Conservation (phyloP, 257 asterid genomes). For the Ajuga chamaepitys region DNA sequence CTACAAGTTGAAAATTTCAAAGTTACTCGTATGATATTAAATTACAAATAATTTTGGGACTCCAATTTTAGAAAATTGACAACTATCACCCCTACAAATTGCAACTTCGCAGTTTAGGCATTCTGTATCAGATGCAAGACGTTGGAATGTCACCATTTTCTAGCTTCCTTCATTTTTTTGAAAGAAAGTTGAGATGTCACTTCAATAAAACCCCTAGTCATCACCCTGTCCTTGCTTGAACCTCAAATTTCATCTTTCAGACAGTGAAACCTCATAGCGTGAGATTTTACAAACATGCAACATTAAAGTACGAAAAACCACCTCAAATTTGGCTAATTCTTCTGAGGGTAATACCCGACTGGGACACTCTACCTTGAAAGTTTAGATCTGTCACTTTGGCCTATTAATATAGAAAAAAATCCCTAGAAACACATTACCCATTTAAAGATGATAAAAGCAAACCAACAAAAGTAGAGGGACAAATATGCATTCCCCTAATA, state of each 20-base stretch:
- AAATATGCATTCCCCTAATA: too few species aligned
- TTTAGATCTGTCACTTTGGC: too few species aligned
- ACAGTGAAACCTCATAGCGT: neutral
- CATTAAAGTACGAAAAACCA: too few species aligned
- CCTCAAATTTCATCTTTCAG: neutral
- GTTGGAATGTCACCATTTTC: neutral
- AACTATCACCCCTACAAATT: neutral
- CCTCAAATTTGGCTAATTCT: too few species aligned
- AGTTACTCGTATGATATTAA: neutral
- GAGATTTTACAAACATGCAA: neutral
- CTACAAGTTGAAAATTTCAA: too few species aligned
- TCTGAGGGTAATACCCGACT: too few species aligned
- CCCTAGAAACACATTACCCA: too few species aligned
- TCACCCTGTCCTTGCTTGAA: neutral
- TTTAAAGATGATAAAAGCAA: too few species aligned
- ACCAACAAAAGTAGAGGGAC: too few species aligned
- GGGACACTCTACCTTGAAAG: too few species aligned
- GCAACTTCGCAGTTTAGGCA: neutral
- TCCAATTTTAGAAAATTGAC: neutral
- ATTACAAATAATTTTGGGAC: neutral
- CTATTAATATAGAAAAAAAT: too few species aligned
- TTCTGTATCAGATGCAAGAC: neutral
- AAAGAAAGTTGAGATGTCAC: slow-evolving; percentile 10
- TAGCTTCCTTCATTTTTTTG: neutral
- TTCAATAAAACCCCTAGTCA: neutral